phyloP scores from a whole-genome alignment of 163 green algal species.

The Coccomyxa subellipsoidea region DNA sequence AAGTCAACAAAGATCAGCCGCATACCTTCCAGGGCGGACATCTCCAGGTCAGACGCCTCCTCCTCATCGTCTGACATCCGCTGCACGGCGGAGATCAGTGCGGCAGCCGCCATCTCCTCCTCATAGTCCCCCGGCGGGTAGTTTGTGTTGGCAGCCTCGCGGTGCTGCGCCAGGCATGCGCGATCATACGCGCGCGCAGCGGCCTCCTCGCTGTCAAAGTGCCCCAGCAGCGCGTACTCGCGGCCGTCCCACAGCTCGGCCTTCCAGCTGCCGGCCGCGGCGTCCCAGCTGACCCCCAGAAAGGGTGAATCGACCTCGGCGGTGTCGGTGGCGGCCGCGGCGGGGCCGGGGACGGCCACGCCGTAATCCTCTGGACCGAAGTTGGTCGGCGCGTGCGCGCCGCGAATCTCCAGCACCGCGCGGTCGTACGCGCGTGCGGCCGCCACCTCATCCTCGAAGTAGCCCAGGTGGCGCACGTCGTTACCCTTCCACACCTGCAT shows the following conservation, averaged over 20 bases:
- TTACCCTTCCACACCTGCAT: conserved; percentile 38
- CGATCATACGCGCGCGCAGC: conserved; percentile 43
- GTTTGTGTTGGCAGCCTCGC: conserved; percentile 16
- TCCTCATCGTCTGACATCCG: background rate
- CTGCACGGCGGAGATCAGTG: background rate
- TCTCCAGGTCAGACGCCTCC: background rate
- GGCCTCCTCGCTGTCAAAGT: conserved; percentile 36
- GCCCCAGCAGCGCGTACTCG: background rate
- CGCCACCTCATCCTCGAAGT: conserved; percentile 39
- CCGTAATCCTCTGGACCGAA: conserved; percentile 21
- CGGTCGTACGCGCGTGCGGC: conserved; percentile 45
- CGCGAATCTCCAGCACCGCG: conserved; percentile 35
- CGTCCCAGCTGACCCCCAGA: conserved; percentile 2
- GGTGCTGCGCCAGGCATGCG: conserved; percentile 5
- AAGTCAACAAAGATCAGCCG: background rate
- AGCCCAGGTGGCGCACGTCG: conserved; percentile 47
- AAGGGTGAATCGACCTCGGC: background rate
- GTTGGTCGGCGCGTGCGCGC: conserved; percentile 44
- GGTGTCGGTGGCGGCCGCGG: background rate
- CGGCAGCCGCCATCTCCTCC: background rate
- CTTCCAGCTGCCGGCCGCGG: conserved; percentile 4
- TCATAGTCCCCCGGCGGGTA: conserved; percentile 18
- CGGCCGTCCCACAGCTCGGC: conserved; percentile 25
- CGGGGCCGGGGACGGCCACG: background rate
- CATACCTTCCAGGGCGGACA: conserved; percentile 3